Percentiles rank a stretch among this genome's conserved stretches.
These are phyloP conservation scores for Epichloe bromicola DNA, from an alignment of 2,329 filamentous ascomycete species.

Conservation along the genomic window DNA sequence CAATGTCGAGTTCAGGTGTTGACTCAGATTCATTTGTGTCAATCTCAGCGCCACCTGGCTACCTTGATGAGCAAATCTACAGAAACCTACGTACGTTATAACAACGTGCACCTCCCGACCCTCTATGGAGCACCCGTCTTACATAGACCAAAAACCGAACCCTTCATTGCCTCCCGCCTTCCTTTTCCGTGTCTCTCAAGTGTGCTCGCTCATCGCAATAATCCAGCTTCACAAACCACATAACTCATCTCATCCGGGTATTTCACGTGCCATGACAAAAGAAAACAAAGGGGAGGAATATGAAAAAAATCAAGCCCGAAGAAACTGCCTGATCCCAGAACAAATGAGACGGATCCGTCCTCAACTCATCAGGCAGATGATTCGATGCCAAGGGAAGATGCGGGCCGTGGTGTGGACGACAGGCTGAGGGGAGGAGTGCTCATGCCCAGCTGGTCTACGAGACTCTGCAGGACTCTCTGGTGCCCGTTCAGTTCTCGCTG, in stretches of 20 bases:
- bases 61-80: no score
- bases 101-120: background rate
- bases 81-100: background rate
- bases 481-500: constrained; percentile 26
- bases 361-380: background rate
- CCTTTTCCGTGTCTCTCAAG: no score
- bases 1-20: no score
- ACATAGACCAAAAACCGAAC: background rate
- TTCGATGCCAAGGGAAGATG: constrained; percentile 9
- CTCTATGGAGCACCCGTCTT: background rate
- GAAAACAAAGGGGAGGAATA: rapidly evolving
- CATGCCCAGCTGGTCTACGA: constrained; percentile 21
- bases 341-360: background rate
- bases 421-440: constrained; percentile 10
- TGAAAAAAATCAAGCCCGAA: background rate
- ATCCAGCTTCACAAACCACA: background rate
- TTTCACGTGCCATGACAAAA: no score
- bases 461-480: constrained; percentile 28
- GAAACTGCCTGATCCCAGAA: background rate
- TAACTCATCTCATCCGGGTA: background rate
- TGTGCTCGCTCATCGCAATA: background rate
- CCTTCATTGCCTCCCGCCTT: background rate
- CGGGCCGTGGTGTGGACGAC: constrained; percentile 10
- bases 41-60: no score
- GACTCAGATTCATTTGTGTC: no score